These are phyloP conservation scores for Diutina pseudorugosa DNA, from an alignment of 1,139 yeast genomes.

Conservation along the genomic window DNA sequence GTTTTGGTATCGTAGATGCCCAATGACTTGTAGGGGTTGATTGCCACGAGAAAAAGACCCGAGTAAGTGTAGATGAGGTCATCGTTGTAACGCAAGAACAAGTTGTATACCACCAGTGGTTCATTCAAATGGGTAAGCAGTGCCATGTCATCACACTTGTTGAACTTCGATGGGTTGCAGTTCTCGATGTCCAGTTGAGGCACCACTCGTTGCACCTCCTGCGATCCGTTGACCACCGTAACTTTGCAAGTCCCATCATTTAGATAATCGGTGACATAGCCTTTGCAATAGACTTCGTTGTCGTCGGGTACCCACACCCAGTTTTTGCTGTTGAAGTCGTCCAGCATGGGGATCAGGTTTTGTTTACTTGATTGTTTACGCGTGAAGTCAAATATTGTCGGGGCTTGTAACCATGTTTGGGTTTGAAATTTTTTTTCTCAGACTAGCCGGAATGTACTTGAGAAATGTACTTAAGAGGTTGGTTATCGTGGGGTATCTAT, in stretches of 20 bases:
- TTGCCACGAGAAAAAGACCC: conserved; percentile 89
- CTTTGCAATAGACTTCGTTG: conserved; percentile 55
- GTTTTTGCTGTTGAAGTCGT: conserved; percentile 18
- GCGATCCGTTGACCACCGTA: conserved; percentile 34
- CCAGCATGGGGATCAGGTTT: conserved; percentile 4
- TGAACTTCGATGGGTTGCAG: conserved; percentile 86
- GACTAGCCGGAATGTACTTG: not conserved
- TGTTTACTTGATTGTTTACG: not conserved
- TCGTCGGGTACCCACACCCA: conserved; percentile 82
- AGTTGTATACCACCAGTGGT: conserved; percentile 81
- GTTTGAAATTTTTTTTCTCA: not conserved
- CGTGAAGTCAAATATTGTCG: not conserved
- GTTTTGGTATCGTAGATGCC: conserved; percentile 59
- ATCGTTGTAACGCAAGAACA: conserved; percentile 62
- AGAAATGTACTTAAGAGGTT: too few relatives aligned
- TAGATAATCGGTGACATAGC: conserved; percentile 46
- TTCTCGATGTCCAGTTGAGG: conserved; percentile 41
- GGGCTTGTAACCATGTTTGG: not conserved
- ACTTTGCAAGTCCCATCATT: conserved; percentile 39
- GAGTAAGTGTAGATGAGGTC: conserved; percentile 67
- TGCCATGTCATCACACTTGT: conserved; percentile 90
- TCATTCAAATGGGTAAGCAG: conserved; percentile 89
- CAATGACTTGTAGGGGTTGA: conserved; percentile 76
- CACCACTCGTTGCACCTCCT: conserved; percentile 24
- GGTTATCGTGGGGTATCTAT: too few relatives aligned